phyloP scores from a whole-genome alignment of 1,284 basidiomycete species.

The Heterobasidion annosum region DNA sequence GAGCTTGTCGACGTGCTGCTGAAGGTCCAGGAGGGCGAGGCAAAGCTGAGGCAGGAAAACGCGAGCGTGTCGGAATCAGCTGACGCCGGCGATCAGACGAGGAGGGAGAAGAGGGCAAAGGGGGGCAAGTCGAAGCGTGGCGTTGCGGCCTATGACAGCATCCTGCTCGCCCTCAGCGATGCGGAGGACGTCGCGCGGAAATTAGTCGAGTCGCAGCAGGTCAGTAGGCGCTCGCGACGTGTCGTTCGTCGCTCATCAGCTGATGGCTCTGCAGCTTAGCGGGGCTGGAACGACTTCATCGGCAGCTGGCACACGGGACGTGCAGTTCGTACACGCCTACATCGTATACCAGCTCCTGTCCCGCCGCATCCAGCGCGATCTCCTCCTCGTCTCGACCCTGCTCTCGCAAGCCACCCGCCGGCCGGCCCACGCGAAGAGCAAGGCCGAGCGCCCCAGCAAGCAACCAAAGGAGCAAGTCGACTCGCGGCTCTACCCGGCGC shows the following conservation, averaged over 20 bases:
- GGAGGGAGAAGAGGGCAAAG: constrained; percentile 28
- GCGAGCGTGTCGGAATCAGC: constrained; percentile 16
- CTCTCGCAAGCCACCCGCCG: constrained; percentile 24
- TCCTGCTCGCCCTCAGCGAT: constrained; percentile 77
- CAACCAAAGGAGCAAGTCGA: constrained; percentile 47
- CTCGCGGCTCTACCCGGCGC: constrained; percentile 65
- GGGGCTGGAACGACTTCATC: constrained; percentile 26
- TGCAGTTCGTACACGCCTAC: constrained; percentile 80
- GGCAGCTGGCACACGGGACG: constrained; percentile 49
- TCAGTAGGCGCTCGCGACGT: constrained; percentile 19
- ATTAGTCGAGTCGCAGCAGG: constrained; percentile 74
- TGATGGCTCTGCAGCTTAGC: constrained; percentile 25
- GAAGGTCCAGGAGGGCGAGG: constrained; percentile 76
- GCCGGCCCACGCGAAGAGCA: background rate
- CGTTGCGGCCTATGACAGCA: constrained; percentile 77
- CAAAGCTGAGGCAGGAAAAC: constrained; percentile 30
- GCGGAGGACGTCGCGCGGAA: constrained; percentile 79
- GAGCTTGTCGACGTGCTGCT: constrained; percentile 87
- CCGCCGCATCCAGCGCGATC: constrained; percentile 80
- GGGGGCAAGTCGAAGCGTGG: constrained; percentile 53
- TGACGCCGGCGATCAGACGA: constrained; percentile 18
- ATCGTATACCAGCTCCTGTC: constrained; percentile 82
- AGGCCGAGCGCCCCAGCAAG: constrained; percentile 22
- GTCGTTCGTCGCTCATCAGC: background rate
- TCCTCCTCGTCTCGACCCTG: constrained; percentile 69